Base-by-base conservation (phyloP, 1,284 basidiomycete genomes). In the Marasmius oreades region DNA sequence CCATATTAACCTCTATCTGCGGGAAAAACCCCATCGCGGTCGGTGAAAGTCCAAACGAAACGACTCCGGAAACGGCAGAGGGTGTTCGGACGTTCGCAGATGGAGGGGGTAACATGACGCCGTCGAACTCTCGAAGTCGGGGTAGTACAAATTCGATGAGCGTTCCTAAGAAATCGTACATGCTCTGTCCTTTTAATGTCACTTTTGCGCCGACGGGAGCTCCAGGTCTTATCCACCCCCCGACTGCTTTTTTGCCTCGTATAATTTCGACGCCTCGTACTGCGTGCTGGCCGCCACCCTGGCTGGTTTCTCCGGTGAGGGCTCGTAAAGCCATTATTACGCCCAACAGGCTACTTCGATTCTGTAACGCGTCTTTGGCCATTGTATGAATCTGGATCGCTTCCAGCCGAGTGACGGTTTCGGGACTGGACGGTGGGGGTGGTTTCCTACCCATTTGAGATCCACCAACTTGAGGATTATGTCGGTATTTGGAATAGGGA, bases 121-220 rank as follows among this genome's bases (percentile, higher is more conserved):
- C 97, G 6, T 80, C 78, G 76, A 95, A 99, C 64, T 97, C 95
- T 65, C 95, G 84, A 61, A 98, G 72, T 22, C 96, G 85, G 2
- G 96, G 97, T 22, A 98, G 77, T 52, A 99, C 96, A 69, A 98
- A 98, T 65, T 98, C 95, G 64, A 88, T 85, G 63, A 99, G 83
- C 6, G 85, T 86, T 60, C 88, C 86, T 58, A 99, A 76, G 72
- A 99, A 98, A 65, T 94, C 90, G 77, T 93, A 98, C 89, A 98
- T 98, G 61, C 88, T 84, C 51, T 90, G 87, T 8, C 94, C 95
- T 65, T 85, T 86, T 62, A 99, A 74, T 65, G 93, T 90, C 60
- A 98, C 94, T 75, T 95, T 94, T 61, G 85, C 92, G 56, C 93
- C 93, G 28, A 92, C 76, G 0, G 96, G 93, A 63, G 93, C 75